These are phyloP conservation scores for Aspergillus fijiensis DNA, from an alignment of 2,329 filamentous ascomycete genomes.

Conservation along the genomic window DNA sequence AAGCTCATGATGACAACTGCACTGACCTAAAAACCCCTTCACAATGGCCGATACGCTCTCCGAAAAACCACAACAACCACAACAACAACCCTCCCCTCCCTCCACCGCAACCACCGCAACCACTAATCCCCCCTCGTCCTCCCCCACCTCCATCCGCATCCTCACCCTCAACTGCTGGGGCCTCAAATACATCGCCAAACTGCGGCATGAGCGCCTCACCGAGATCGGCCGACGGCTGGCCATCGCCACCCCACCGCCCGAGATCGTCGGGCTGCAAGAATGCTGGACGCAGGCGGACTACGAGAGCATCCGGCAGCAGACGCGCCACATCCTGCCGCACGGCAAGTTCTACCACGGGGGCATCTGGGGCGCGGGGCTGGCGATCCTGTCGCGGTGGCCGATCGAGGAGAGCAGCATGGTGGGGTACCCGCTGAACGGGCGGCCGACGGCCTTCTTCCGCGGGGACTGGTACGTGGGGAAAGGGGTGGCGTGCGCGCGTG, in stretches of 20 bases:
- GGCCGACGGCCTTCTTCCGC: conserved; percentile 88
- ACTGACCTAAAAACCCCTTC: too few relatives aligned
- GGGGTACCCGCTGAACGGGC: conserved; percentile 84
- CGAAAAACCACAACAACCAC: too few relatives aligned
- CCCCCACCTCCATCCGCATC: conserved; percentile 58
- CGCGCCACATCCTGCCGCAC: conserved; percentile 73
- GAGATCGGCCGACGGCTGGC: conserved; percentile 84
- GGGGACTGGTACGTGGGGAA: conserved; percentile 98
- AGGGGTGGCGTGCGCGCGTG: conserved; percentile 79
- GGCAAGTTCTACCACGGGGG: conserved; percentile 92
- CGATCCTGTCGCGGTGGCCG: conserved; percentile 86
- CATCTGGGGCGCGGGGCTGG: conserved; percentile 84
- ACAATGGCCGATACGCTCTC: too few relatives aligned
- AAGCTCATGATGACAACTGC: too few relatives aligned
- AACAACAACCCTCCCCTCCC: background rate
- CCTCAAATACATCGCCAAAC: conserved; percentile 78
- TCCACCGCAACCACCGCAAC: background rate
- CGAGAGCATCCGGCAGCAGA: conserved; percentile 70
- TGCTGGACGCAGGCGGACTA: conserved; percentile 90
- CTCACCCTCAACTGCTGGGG: conserved; percentile 97
- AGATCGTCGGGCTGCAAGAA: conserved; percentile 93
- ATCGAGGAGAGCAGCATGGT: conserved; percentile 87
- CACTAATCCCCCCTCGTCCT: too few relatives aligned
- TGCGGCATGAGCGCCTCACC: conserved; percentile 71
- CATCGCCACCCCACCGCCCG: conserved; percentile 63